A percentile compares a stretch with the other conserved stretches of the same genome.
Evolutionary conservation across 768 basidiomycete genomes (phyloP).

Genomic region (Tulasnella sp.): DNA sequence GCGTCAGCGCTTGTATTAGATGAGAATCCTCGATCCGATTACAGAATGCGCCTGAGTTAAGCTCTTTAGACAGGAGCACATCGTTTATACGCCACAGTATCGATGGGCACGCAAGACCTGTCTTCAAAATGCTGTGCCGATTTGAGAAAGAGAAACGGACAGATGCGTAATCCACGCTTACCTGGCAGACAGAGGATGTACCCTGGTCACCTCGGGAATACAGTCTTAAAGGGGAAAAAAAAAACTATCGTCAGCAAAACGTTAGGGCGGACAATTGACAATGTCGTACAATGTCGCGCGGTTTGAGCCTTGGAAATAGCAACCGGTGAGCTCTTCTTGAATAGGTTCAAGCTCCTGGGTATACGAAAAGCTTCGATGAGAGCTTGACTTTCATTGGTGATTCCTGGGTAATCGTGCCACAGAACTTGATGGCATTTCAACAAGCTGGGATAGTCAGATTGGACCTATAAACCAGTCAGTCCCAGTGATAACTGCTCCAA

Average conservation of each 20-base stretch:
- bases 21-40: slow-evolving; percentile 48
- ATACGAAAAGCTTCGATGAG: not conserved
- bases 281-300: slow-evolving; percentile 45
- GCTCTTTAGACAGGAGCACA: slow-evolving; percentile 61
- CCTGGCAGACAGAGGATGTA: not conserved
- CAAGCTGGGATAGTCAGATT: slow-evolving; percentile 46
- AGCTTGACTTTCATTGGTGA: not conserved
- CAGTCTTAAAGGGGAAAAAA: not conserved
- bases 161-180: not conserved
- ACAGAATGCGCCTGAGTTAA: slow-evolving; percentile 58
- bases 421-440: slow-evolving; percentile 55
- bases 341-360: not conserved
- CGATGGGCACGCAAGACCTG: slow-evolving; percentile 60
- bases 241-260: not conserved
- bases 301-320: slow-evolving; percentile 45
- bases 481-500: slow-evolving; percentile 1
- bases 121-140: slow-evolving; percentile 47
- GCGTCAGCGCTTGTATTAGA: slow-evolving; percentile 53
- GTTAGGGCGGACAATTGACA: not conserved
- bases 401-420: slow-evolving; percentile 25
- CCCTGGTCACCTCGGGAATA: not conserved
- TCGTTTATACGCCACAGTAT: slow-evolving; percentile 63
- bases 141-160: not conserved
- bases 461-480: slow-evolving; percentile 35
- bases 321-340: not conserved